These are phyloP conservation scores for Vigna reflexopilosa DNA, from an alignment of 306 rosid species.

Conservation along the genomic window DNA sequence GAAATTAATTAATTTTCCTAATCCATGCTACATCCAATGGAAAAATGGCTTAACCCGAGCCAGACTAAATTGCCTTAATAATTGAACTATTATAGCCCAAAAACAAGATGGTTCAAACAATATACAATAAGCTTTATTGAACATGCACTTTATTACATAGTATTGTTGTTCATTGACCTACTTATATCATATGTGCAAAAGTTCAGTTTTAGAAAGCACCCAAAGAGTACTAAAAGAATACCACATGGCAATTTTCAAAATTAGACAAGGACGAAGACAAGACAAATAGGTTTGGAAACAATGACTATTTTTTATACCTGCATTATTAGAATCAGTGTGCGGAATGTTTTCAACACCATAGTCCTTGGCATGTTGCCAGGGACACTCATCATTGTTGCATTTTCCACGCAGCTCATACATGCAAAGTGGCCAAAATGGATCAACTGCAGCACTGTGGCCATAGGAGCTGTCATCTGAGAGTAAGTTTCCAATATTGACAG, in stretches of 20 bases:
- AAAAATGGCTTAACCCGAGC: neutral
- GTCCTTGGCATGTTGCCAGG: conserved; percentile 94
- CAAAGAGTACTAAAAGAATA: conserved; percentile 5
- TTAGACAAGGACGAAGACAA: conserved; percentile 39
- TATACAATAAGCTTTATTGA: conserved; percentile 8
- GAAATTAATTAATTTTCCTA: neutral
- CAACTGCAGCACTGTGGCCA: conserved; percentile 64
- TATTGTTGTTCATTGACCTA: conserved; percentile 8
- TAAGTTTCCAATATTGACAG: conserved; percentile 51
- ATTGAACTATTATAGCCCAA: conserved; percentile 2
- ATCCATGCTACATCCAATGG: neutral
- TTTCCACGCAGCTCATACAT: conserved; percentile 97
- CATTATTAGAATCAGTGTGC: conserved; percentile 50
- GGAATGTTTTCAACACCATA: conserved; percentile 50
- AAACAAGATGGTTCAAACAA: neutral
- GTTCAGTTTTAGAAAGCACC: conserved; percentile 19
- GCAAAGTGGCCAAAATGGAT: conserved; percentile 95
- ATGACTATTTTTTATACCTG: conserved; percentile 63
- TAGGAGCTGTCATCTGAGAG: conserved; percentile 68
- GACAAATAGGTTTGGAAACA: conserved; percentile 22
- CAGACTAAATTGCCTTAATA: conserved; percentile 10
- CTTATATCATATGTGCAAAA: neutral
- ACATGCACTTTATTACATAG: conserved; percentile 3
- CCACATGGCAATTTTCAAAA: conserved; percentile 2
- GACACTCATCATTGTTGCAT: conserved; percentile 97